Conservation (phyloP, 129 eudicot genomes). For the Artemisia annua region DNA sequence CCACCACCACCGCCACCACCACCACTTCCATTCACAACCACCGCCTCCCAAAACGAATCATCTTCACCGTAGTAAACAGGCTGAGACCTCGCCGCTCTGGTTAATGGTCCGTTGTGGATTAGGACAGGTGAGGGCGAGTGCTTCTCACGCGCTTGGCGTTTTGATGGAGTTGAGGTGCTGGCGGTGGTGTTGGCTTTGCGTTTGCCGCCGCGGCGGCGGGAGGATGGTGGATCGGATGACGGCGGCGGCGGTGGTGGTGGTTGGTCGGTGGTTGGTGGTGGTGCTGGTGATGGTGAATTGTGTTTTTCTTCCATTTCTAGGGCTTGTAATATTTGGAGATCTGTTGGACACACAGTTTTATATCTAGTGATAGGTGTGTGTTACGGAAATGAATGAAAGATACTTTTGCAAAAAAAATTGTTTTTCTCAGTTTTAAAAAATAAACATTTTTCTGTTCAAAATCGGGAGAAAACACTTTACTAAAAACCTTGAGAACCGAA, state of each 20-base stretch:
- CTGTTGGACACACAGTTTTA: not conserved
- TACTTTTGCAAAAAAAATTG: too few relatives aligned
- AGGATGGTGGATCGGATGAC: constrained; percentile 48
- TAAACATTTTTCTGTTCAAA: too few relatives aligned
- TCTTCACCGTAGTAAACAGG: constrained; percentile 48
- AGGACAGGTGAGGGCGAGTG: constrained; percentile 41
- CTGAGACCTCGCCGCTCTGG: constrained; percentile 85
- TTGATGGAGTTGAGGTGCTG: constrained; percentile 55
- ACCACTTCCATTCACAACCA: constrained; percentile 38
- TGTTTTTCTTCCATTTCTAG: constrained; percentile 75
- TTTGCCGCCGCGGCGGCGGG: constrained; percentile 88
- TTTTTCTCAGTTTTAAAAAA: too few relatives aligned
- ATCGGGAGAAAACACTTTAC: too few relatives aligned
- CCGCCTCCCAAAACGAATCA: constrained; percentile 32
- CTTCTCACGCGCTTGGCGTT: constrained; percentile 87
- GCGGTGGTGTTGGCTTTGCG: constrained; percentile 49
- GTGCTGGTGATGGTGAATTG: constrained; percentile 49
- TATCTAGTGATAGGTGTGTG: not conserved
- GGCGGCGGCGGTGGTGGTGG: constrained; percentile 29
- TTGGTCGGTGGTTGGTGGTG: constrained; percentile 41
- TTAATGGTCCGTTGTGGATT: constrained; percentile 84
- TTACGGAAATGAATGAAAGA: too few relatives aligned
- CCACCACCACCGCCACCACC: constrained; percentile 41
- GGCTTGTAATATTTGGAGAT: constrained; percentile 27
- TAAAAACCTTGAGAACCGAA: too few relatives aligned